These are phyloP conservation scores for Aspergillus tubingensis DNA, from an alignment of 2,329 filamentous ascomycete genomes.

Conservation along the genomic window DNA sequence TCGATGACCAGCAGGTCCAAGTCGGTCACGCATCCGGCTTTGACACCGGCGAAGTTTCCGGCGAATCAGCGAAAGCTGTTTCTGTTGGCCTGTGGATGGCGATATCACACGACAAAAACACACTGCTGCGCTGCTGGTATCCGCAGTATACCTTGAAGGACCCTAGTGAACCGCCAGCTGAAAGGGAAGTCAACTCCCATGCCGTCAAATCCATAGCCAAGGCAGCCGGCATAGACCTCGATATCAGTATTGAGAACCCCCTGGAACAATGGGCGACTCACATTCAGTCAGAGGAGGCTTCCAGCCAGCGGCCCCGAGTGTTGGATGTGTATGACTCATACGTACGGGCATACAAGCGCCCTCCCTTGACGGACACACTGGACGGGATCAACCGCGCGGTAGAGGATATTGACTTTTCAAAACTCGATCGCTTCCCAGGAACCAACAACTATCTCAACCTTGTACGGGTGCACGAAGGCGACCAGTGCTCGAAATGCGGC, in stretches of 20 bases:
- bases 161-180: constrained; percentile 32
- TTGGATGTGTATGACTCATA: constrained; percentile 46
- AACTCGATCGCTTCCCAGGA: constrained; percentile 41
- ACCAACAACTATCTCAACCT: constrained; percentile 59
- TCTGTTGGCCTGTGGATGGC: constrained; percentile 44
- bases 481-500: constrained; percentile 71
- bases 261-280: constrained; percentile 55
- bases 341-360: constrained; percentile 42
- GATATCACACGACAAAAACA: constrained; percentile 60
- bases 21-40: constrained; percentile 22
- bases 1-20: constrained; percentile 10
- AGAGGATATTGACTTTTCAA: constrained; percentile 38
- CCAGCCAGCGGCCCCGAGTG: constrained; percentile 35
- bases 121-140: constrained; percentile 71
- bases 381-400: constrained; percentile 28
- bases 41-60: constrained; percentile 23
- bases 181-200: constrained; percentile 56
- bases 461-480: constrained; percentile 65
- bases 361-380: constrained; percentile 41
- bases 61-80: constrained; percentile 30
- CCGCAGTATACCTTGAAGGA: constrained; percentile 48
- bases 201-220: constrained; percentile 61
- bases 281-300: constrained; percentile 27
- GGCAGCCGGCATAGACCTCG: constrained; percentile 64
- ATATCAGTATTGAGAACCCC: constrained; percentile 67